A percentile compares a stretch with the other conserved stretches of the same genome.
Conservation (phyloP, 176 grass and related monocot species). For the Sorghum bicolor region Sorghum_bicolor_NCBIv3 NC_012878.2:57164001-57164500, state of each 20-base stretch:
- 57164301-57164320: background rate
- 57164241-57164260: slow-evolving; percentile 54
- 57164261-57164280: slow-evolving; percentile 28
- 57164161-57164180: background rate
- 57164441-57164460: too few relatives aligned
- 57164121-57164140: background rate
- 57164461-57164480: too few relatives aligned
- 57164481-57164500: too few relatives aligned
- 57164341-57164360: slow-evolving; percentile 24
- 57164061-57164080: too few relatives aligned
- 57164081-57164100: too few relatives aligned
- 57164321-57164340: slow-evolving; percentile 39
- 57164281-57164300: slow-evolving; percentile 11
- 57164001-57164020: too few relatives aligned
- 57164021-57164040: too few relatives aligned
- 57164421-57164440: too few relatives aligned
- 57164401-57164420: too few relatives aligned
- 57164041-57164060: too few relatives aligned
- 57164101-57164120: too few relatives aligned
- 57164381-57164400: too few relatives aligned
- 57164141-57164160: background rate
- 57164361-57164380: background rate
- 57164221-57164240: slow-evolving; percentile 30
- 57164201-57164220: slow-evolving; percentile 31
- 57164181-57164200: slow-evolving; percentile 28